Percentiles rank a stretch among this genome's conserved stretches.
phyloP scores from a whole-genome alignment of 345 rosid species.

The Mangifera indica region DNA sequence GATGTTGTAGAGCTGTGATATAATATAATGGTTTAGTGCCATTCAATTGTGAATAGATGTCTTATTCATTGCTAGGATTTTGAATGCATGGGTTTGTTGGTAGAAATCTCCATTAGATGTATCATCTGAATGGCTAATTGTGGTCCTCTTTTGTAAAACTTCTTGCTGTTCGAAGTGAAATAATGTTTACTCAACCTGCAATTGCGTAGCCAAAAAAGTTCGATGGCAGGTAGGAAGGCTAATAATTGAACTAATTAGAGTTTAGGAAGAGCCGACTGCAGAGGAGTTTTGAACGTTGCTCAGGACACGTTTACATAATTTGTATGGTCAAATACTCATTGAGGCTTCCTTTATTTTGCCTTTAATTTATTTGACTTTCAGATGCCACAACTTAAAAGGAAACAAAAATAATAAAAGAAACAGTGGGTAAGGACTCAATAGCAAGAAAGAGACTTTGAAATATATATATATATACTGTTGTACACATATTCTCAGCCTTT shows the following conservation, averaged over 20 bases:
- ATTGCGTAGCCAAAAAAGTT: not conserved
- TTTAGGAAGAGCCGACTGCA: no score
- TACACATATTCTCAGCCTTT: not conserved
- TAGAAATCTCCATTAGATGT: no score
- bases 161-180: not conserved
- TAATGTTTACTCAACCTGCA: not conserved
- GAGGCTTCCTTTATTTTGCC: not conserved
- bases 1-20: not conserved
- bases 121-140: no score
- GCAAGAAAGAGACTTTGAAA: constrained; percentile 13
- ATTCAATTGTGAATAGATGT: not conserved
- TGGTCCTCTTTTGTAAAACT: no score
- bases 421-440: constrained; percentile 3
- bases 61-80: not conserved
- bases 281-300: no score
- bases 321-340: not conserved
- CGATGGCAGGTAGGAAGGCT: not conserved
- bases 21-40: constrained; percentile 4
- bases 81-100: not conserved
- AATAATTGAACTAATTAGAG: not conserved
- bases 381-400: not conserved
- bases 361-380: constrained; percentile 3
- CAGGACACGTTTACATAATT: not conserved
- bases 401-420: not conserved
- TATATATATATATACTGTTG: not conserved